Conservation (phyloP, 1,139 yeast species). For the Saccharomyces hybrid region DNA sequence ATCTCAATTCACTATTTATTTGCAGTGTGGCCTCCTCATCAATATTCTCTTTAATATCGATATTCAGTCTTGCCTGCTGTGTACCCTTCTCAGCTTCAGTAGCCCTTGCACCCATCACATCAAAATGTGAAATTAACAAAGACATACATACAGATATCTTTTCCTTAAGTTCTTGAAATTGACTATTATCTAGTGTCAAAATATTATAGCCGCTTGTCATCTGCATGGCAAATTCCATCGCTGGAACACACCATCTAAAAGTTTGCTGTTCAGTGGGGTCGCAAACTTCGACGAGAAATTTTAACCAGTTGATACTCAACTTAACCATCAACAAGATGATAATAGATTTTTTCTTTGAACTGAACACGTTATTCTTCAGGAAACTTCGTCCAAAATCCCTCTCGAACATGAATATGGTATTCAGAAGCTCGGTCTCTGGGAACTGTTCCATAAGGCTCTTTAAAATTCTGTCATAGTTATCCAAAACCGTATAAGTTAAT, state of each 20-base stretch:
- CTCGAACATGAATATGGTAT: constrained; percentile 68
- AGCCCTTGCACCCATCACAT: constrained; percentile 93
- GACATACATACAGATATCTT: constrained; percentile 95
- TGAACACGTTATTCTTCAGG: constrained; percentile 52
- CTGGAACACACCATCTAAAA: constrained; percentile 89
- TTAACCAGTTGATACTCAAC: constrained; percentile 81
- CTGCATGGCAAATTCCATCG: constrained; percentile 90
- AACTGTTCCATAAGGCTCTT: constrained; percentile 40
- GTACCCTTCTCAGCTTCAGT: constrained; percentile 52
- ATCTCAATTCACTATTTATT: constrained; percentile 29
- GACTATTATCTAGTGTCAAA: constrained; percentile 65
- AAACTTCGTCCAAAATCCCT: constrained; percentile 75
- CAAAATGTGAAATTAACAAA: constrained; percentile 83
- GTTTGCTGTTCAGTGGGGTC: constrained; percentile 83
- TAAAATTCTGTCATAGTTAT: constrained; percentile 50
- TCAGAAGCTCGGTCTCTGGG: constrained; percentile 67
- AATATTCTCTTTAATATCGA: constrained; percentile 22
- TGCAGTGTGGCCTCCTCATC: constrained; percentile 34
- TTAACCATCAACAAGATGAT: constrained; percentile 66
- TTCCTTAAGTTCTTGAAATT: constrained; percentile 59
- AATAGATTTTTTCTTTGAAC: constrained; percentile 46
- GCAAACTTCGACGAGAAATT: constrained; percentile 88
- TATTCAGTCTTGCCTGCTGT: constrained; percentile 29
- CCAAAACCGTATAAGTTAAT: constrained; percentile 58
- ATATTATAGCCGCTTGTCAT: constrained; percentile 87